phyloP scores from a whole-genome alignment of 345 rosid species.

The Citrus cavaleriei region DNA sequence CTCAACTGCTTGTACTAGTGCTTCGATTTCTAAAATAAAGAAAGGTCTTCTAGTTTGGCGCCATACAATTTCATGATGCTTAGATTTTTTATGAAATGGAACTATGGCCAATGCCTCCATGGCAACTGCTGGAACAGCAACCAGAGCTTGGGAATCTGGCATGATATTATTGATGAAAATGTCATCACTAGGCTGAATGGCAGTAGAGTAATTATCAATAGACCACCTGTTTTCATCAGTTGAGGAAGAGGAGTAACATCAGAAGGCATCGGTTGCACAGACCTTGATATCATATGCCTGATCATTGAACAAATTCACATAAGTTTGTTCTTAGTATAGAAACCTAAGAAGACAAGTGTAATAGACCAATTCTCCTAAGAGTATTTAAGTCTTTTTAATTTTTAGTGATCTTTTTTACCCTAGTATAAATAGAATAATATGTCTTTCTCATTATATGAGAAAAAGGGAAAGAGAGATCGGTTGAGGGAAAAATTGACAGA shows the following conservation, averaged over 20 bases:
- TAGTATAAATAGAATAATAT: too few relatives aligned
- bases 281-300: slow-evolving; percentile 15
- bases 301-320: neutral
- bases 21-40: slow-evolving; percentile 30
- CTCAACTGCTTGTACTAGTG: slow-evolving; percentile 32
- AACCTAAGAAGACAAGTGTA: neutral
- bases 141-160: slow-evolving; percentile 16
- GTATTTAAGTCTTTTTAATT: too few relatives aligned
- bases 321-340: neutral
- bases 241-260: slow-evolving; percentile 4
- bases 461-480: too few relatives aligned
- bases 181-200: slow-evolving; percentile 7
- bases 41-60: slow-evolving; percentile 30
- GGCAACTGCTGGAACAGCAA: slow-evolving; percentile 18
- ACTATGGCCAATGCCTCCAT: slow-evolving; percentile 26
- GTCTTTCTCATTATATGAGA: too few relatives aligned
- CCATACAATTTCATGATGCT: slow-evolving; percentile 17
- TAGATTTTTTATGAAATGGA: slow-evolving; percentile 22
- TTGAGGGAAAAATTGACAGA: too few relatives aligned
- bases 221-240: neutral
- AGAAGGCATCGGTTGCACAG: slow-evolving; percentile 4
- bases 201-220: slow-evolving; percentile 4
- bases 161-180: neutral
- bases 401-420: too few relatives aligned
- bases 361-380: too few relatives aligned